Evolutionary conservation across 179 eudicot genomes (phyloP).

Genomic region (Vitellaria paradoxa): DNA sequence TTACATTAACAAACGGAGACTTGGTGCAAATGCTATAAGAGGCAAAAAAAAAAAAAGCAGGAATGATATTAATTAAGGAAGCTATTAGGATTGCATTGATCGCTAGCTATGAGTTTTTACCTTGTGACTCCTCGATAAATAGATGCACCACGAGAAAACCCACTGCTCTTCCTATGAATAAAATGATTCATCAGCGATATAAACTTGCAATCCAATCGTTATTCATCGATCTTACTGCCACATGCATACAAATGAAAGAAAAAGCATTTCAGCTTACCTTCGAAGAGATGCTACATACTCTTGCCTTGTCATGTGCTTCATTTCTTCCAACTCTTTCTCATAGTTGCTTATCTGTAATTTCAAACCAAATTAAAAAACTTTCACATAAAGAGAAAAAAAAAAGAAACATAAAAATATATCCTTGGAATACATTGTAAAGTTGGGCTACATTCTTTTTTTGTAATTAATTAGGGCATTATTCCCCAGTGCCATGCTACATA

Average conservation of each 20-base stretch:
- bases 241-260: neutral
- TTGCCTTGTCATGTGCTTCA: constrained; percentile 96
- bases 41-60: too few species aligned
- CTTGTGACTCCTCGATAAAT: constrained; percentile 97
- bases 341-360: constrained; percentile 62
- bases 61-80: too few species aligned
- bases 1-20: too few species aligned
- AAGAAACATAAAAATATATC: too few species aligned
- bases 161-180: constrained; percentile 80
- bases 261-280: constrained; percentile 37
- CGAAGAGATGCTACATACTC: constrained; percentile 88
- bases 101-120: constrained; percentile 25
- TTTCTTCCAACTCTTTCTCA: constrained; percentile 88
- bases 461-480: too few species aligned
- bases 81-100: neutral
- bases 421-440: neutral
- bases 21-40: too few species aligned
- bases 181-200: neutral
- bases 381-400: neutral
- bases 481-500: too few species aligned
- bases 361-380: neutral
- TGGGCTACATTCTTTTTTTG: neutral
- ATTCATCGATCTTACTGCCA: neutral
- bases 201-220: too few species aligned
- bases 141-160: constrained; percentile 95